phyloP scores from a whole-genome alignment of 2,329 filamentous ascomycete genomes.

The Stemphylium beticola region DNA sequence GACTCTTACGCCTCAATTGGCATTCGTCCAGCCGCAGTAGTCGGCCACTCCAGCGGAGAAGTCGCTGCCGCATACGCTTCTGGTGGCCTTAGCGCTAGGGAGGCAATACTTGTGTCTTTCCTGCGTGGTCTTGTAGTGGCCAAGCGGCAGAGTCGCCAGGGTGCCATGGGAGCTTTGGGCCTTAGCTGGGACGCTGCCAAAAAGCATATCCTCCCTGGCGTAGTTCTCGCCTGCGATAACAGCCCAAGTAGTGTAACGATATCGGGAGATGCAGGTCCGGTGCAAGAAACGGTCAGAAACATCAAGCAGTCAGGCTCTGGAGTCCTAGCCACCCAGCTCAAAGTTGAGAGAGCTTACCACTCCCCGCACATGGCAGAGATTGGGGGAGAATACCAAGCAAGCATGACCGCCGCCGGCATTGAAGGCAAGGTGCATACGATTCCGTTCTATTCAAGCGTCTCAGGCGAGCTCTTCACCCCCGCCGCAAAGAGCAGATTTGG shows the following conservation, averaged over 20 bases:
- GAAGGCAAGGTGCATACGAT: background rate
- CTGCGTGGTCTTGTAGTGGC: conserved; percentile 16
- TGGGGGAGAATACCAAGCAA: too few species aligned
- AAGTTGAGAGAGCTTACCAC: conserved; percentile 36
- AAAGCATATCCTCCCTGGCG: background rate
- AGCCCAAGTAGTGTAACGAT: conserved; percentile 23
- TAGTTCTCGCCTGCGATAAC: conserved; percentile 24
- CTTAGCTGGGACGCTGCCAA: background rate
- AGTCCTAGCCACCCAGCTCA: conserved; percentile 20
- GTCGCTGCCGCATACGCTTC: conserved; percentile 33
- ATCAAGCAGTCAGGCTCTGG: conserved; percentile 11
- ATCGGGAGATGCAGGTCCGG: conserved; percentile 20
- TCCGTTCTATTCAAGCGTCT: conserved; percentile 17
- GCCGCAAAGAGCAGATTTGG: conserved; percentile 1
- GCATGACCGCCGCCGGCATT: conserved; percentile 4
- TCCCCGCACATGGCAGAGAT: conserved; percentile 31
- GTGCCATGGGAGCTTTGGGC: conserved; percentile 24
- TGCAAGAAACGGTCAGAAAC: background rate
- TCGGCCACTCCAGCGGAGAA: conserved; percentile 37
- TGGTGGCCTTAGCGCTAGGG: conserved; percentile 18
- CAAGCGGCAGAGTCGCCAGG: background rate
- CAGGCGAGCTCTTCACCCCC: background rate
- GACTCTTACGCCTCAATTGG: conserved; percentile 23
- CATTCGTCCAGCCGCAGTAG: conserved; percentile 4
- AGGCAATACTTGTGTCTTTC: conserved; percentile 26